Evolutionary conservation across 1,139 yeast genomes (phyloP).

Genomic region (Protomyces gravidus): DNA sequence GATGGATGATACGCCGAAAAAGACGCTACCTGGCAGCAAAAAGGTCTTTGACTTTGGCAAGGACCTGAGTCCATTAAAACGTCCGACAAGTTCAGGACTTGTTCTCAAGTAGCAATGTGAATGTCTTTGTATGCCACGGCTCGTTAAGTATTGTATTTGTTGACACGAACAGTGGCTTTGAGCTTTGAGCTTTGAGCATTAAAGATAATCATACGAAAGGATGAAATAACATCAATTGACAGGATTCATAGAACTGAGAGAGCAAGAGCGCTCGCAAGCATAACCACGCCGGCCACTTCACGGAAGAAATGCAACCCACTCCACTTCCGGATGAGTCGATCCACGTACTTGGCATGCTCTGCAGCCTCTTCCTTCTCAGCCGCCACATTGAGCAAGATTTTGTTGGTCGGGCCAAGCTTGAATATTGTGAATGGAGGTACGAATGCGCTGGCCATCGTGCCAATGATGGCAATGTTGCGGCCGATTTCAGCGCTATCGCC

Average conservation of each 20-base stretch:
- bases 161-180: too few relatives aligned
- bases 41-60: slow-evolving; percentile 13
- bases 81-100: slow-evolving; percentile 12
- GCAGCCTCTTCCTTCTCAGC: not conserved
- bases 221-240: too few relatives aligned
- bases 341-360: not conserved
- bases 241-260: too few relatives aligned
- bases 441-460: not conserved
- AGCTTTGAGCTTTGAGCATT: too few relatives aligned
- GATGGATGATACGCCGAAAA: slow-evolving; percentile 28
- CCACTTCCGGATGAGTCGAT: not conserved
- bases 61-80: slow-evolving; percentile 19
- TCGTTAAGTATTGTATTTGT: too few relatives aligned
- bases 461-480: not conserved
- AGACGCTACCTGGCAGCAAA: slow-evolving; percentile 4
- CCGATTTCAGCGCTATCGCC: not conserved
- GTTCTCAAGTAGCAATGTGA: not conserved
- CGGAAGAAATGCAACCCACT: not conserved
- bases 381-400: not conserved
- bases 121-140: too few relatives aligned
- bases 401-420: not conserved
- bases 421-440: not conserved
- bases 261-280: not conserved
- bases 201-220: too few relatives aligned
- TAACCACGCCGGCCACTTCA: not conserved